Base-by-base conservation (phyloP, 2,329 filamentous ascomycete genomes). In the Aspergillus transmontanensis region DNA sequence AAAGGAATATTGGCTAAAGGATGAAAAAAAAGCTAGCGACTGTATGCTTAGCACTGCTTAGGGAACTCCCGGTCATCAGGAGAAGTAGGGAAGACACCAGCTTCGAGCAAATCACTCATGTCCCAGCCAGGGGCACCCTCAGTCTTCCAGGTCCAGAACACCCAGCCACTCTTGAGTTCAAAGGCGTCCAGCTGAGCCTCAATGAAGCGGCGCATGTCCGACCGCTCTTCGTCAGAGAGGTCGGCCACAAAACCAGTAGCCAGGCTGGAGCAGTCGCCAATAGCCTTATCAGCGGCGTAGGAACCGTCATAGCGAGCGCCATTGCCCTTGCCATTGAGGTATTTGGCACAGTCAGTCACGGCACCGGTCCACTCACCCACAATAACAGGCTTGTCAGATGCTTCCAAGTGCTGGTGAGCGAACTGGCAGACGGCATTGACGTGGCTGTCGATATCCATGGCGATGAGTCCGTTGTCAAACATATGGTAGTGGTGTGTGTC, bases 401-500 rank as follows among this genome's bases (percentile, higher is more conserved):
- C 79, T 7, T 76, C 73, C 63, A 82, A 71, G 65, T 86, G 87
- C 9, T 76, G 71, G 2, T 75, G 72, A 3, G 81, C 82, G 67
- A 85, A 83, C 58, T 79, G 81, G 77, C 88, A 91, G 58, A 85
- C 87, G 32, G 78, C 76, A 62, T 83, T 76, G 43, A 85, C 77
- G 67, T 91, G 89, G 60, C 85, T 72, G 66, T 79, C 77, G 4
- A 83, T 82, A 41, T 79, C 75, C 73, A 85, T 75, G 26, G 80
- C 79, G 34, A 89, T 77, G 32, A 85, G 78, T 0, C 76, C 79
- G 28, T 82, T 75, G 63, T 80, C 82, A 76, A 90, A 90, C 62
- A 88, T 81, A 72, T 90, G 85, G 72, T 91, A 91, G 71, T 90
- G 87, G 72, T 91, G 89, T 62, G 89, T 87, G 71, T 91, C 89